Base-by-base conservation (phyloP, 345 rosid genomes). In the Salix purpurea region DNA sequence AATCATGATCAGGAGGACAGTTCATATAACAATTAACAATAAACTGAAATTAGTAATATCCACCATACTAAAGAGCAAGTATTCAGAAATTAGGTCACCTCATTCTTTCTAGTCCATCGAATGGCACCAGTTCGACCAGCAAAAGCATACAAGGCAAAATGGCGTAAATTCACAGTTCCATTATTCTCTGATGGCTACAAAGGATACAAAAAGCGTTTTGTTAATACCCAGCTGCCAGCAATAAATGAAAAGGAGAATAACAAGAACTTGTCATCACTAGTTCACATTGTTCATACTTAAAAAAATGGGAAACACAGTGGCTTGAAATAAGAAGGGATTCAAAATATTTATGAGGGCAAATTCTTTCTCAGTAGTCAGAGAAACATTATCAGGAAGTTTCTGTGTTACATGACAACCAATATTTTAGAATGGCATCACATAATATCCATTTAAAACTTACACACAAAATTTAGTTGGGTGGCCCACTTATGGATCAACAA, bases 101-200 rank as follows among this genome's bases (percentile, higher is more conserved):
- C 98, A 85, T 86, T 96, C 87, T 90, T 94, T 84, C 93, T 92
- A 61, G 87, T 92, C 99, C 99, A 96, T 72, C 96, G 83, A 75
- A 82, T 83, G 42, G 15, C 69, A 64, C 99, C 99, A 85, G 80
- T 87, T 82, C 78, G 85, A 74, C 99, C 97, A 83, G 91, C 95
- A 69, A 91, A 91, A 72, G 98, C 99, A 85, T 87, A 94, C 80
- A 96, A 87, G 11, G 97, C 92, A 87, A 96, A 96, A 86, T 92
- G 95, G 52, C 93, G 97, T 80, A 96, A 78, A 86, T 94, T 82
- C 72, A 86, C 76, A 70, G 85, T 83, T 83, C 89, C 97, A 65
- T 97, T 84, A 76, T 88, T 92, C 82, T 94, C 94, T 81, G 93
- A 86, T 79, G 79, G 87, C 99, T 96, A 81, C 56, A 82, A 69